Base-by-base conservation (phyloP, 208 protist genomes). In the Wallacemonas rigidus region DNA sequence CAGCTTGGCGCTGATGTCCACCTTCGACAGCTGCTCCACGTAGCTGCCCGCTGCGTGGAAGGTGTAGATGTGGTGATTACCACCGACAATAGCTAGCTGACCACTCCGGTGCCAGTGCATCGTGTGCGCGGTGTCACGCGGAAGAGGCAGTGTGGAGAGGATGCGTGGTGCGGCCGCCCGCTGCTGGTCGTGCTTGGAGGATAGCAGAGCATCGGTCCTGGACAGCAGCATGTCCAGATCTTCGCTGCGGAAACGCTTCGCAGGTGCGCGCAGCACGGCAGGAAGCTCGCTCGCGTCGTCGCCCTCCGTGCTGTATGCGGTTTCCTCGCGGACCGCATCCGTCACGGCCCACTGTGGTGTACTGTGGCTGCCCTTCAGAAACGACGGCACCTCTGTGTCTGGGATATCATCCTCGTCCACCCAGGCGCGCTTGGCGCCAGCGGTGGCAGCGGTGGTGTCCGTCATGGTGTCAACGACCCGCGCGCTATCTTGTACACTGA, bases 41-140 rank as follows among this genome's bases (percentile, higher is more conserved):
- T 89, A 96, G 35, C 71, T 74, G 39, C 92, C 92, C n/a, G 89
- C 75, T 35, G 87, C 83, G 82, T 95, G 88, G 67, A 94, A 96
- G 48, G 82, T 75, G 79, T 96, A 93, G 50, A 96, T 63, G 80
- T 93, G 84, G 43, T 79, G 79, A 68, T 88, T 91, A 48, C 89
- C 89, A 14, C 83, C 88, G 1, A 96, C 89, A 3, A 96, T 70
- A 9, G 72, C 83, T 38, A 95, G 79, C 77, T 93, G 88, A 0
- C 88, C 88, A 80, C 90, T 95, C 64, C 76, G 85, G 74, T 95
- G 92, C 90, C 92, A 96, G 63, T 92, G 81, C 2, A 96, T 68
- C 14, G 81, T 87, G 36, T 82, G 81, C 6, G 89, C 89, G 2
- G 79, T 76, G 75, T 95, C 89, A 11, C 85, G 81, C 0, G 89